These are phyloP conservation scores for Penicillium manginii DNA, from an alignment of 495 filamentous ascomycete species.

Conservation along the genomic window DNA sequence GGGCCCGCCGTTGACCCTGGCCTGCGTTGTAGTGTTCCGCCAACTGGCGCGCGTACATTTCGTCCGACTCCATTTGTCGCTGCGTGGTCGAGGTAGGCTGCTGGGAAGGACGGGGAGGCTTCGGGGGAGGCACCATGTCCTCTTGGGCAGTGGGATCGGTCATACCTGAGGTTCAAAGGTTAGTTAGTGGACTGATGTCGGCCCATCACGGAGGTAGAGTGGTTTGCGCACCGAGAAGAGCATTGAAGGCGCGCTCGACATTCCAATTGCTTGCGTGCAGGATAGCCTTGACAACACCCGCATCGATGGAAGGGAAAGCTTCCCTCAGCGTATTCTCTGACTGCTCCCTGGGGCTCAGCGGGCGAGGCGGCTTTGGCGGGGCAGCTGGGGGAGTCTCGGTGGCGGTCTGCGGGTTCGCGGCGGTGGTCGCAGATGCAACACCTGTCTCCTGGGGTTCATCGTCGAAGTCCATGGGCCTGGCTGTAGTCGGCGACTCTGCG, in stretches of 20 bases:
- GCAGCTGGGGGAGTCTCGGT: conserved; percentile 61
- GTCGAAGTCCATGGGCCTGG: conserved; percentile 80
- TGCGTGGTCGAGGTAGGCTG: conserved; percentile 61
- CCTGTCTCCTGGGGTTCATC: conserved; percentile 76
- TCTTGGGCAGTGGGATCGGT: conserved; percentile 86
- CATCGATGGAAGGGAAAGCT: conserved; percentile 87
- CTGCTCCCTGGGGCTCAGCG: conserved; percentile 76
- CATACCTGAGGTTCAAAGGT: conserved; percentile 64
- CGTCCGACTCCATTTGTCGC: conserved; percentile 86
- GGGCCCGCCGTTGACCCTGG: conserved; percentile 39
- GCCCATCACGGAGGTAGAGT: not conserved
- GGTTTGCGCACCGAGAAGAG: conserved; percentile 70
- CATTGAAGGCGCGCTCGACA: conserved; percentile 95
- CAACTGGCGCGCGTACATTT: conserved; percentile 90
- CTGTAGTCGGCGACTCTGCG: conserved; percentile 85
- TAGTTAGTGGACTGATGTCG: not conserved
- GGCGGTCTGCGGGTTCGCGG: conserved; percentile 29
- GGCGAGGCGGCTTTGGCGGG: conserved; percentile 88
- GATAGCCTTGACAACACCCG: conserved; percentile 83
- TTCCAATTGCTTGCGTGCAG: conserved; percentile 81
- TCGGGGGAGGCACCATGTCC: conserved; percentile 65
- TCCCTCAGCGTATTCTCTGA: conserved; percentile 89
- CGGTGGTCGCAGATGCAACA: conserved; percentile 41
- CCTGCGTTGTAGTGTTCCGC: conserved; percentile 82
- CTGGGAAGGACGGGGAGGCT: conserved; percentile 67